Percentiles rank a stretch among this genome's conserved stretches.
Evolutionary conservation across 1,139 yeast genomes (phyloP).

Genomic region (Taphrina populina): DNA sequence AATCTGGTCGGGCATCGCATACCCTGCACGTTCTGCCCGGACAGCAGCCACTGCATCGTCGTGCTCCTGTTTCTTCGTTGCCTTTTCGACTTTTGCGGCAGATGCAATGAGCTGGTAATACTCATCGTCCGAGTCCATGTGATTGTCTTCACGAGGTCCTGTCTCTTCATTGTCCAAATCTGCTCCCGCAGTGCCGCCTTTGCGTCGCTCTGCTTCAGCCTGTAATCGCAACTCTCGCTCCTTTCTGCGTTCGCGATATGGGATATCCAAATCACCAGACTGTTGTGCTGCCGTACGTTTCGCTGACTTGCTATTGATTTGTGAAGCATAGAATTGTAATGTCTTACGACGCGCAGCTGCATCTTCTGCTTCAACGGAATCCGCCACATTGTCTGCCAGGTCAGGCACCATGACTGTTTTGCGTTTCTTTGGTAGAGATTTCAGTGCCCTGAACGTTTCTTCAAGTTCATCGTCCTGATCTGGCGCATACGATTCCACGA

Average conservation of each 20-base stretch:
- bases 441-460: constrained; percentile 55
- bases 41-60: constrained; percentile 54
- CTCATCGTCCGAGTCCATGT: constrained; percentile 53
- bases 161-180: constrained; percentile 55
- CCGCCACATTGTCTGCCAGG: constrained; percentile 60
- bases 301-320: constrained; percentile 72
- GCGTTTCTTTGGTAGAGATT: constrained; percentile 40
- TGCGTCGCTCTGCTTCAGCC: constrained; percentile 87
- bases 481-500: constrained; percentile 39
- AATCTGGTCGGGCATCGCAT: constrained; percentile 59
- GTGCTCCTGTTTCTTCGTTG: constrained; percentile 67
- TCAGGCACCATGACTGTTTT: constrained; percentile 48
- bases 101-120: constrained; percentile 47
- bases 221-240: constrained; percentile 83
- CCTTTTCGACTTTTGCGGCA: constrained; percentile 50
- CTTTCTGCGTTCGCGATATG: constrained; percentile 84
- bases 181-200: constrained; percentile 56
- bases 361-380: constrained; percentile 82
- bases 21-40: constrained; percentile 81
- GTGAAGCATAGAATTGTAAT: constrained; percentile 92
- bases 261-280: constrained; percentile 86
- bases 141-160: constrained; percentile 40
- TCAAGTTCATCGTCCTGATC: constrained; percentile 47
- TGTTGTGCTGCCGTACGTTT: constrained; percentile 46
- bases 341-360: constrained; percentile 78